phyloP scores from a whole-genome alignment of 768 basidiomycete genomes.

The Collybia mongolica region DNA sequence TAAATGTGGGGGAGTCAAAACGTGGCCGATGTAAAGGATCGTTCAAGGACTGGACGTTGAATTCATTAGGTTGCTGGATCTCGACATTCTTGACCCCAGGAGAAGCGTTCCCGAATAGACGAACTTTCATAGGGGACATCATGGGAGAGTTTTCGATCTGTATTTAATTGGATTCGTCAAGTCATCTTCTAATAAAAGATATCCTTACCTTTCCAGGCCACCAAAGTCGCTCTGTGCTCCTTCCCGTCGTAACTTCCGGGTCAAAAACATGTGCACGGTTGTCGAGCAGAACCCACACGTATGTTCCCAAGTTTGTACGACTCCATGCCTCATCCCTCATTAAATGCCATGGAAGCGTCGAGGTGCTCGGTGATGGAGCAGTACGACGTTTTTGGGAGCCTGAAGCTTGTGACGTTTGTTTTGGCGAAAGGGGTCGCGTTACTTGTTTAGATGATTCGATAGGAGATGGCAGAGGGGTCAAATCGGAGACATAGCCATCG shows the following conservation, averaged over 20 bases:
- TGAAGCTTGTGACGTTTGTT: neutral
- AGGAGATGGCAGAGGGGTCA: constrained; percentile 16
- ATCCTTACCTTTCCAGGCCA: constrained; percentile 68
- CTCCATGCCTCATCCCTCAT: constrained; percentile 16
- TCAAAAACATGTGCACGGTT: constrained; percentile 32
- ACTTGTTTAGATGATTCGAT: neutral
- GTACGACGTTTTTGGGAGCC: neutral
- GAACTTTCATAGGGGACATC: constrained; percentile 20
- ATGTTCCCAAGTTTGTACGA: constrained; percentile 28
- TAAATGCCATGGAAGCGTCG: constrained; percentile 3
- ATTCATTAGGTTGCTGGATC: constrained; percentile 30
- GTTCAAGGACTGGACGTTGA: constrained; percentile 37
- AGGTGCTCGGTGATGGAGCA: neutral
- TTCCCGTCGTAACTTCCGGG: constrained; percentile 19
- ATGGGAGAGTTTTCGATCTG: constrained; percentile 19
- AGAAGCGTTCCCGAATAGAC: constrained; percentile 21
- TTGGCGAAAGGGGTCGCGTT: constrained; percentile 1
- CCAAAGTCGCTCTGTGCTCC: constrained; percentile 44
- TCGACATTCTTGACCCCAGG: constrained; percentile 28
- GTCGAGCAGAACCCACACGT: constrained; percentile 56
- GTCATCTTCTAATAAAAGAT: constrained; percentile 7
- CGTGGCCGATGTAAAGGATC: constrained; percentile 32
- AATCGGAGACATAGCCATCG: constrained; percentile 11
- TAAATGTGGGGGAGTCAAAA: constrained; percentile 41
- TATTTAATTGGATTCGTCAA: constrained; percentile 2